Percentiles rank a stretch among this genome's conserved stretches.
Conservation (phyloP, 495 filamentous ascomycete species). For the Penicillium longicatenatum region DNA sequence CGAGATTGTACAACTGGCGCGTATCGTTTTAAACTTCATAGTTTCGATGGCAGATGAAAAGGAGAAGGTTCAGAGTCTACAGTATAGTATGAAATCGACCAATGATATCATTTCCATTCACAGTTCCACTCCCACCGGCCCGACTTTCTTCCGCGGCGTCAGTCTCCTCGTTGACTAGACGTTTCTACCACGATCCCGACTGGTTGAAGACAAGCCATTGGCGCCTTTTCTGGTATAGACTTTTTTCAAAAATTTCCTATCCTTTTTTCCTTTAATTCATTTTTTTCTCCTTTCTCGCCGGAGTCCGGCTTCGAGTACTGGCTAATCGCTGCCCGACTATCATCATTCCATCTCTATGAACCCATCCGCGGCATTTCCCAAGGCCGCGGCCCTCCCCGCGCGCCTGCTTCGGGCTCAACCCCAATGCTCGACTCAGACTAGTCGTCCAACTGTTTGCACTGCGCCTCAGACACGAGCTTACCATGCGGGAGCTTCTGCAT, state of each 20-base stretch:
- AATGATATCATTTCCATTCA: constrained; percentile 2
- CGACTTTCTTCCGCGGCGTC: constrained; percentile 21
- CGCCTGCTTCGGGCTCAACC: constrained; percentile 44
- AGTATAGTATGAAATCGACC: neutral
- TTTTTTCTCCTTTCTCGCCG: neutral
- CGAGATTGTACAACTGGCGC: no score
- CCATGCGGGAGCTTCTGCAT: constrained; percentile 28
- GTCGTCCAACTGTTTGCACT: constrained; percentile 22
- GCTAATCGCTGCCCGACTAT: constrained; percentile 22
- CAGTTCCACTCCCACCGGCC: neutral
- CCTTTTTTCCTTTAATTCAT: constrained; percentile 8
- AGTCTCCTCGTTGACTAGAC: constrained; percentile 8
- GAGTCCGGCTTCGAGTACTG: constrained; percentile 4
- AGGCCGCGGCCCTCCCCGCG: constrained; percentile 49
- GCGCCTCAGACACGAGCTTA: constrained; percentile 31
- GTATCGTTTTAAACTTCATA: no score
- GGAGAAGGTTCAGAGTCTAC: neutral
- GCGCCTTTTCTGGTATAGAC: constrained; percentile 9
- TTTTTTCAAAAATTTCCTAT: constrained; percentile 14
- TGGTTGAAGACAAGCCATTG: neutral
- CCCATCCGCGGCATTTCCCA: constrained; percentile 46
- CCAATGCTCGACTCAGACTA: constrained; percentile 38
- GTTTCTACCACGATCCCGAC: constrained; percentile 3
- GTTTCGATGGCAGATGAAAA: no score
- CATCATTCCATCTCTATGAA: constrained; percentile 37